phyloP scores from a whole-genome alignment of 75 land plant genomes.

The Pinus taeda region DNA sequence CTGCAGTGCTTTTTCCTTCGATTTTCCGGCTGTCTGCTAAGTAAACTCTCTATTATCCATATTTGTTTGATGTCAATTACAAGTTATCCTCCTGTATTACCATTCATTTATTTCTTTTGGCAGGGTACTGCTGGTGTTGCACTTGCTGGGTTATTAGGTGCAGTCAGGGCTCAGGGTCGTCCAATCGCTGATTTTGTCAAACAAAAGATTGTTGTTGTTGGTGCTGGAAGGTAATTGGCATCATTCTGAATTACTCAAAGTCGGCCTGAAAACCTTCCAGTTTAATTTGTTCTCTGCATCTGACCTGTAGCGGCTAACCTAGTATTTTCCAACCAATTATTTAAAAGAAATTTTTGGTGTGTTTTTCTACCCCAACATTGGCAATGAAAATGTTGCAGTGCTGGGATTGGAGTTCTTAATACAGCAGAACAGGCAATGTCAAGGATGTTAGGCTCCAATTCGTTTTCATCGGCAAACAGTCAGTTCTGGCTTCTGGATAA shows the following conservation, averaged over 20 bases:
- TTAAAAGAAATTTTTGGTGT: neutral
- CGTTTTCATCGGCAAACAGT: slow-evolving; percentile 17
- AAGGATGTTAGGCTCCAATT: slow-evolving; percentile 52
- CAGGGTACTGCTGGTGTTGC: slow-evolving; percentile 99
- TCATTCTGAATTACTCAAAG: neutral
- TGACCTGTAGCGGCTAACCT: neutral
- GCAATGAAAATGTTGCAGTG: slow-evolving; percentile 48
- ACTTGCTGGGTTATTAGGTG: slow-evolving; percentile 83
- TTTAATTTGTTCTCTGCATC: neutral
- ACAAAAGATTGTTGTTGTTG: slow-evolving; percentile 89
- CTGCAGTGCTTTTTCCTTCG: neutral
- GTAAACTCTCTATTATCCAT: neutral
- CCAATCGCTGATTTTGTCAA: slow-evolving; percentile 75
- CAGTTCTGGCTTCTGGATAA: slow-evolving; percentile 85
- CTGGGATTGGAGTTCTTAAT: slow-evolving; percentile 88
- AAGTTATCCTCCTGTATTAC: neutral
- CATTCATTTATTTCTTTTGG: slow-evolving; percentile 8
- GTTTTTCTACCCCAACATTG: neutral
- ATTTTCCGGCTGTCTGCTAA: neutral
- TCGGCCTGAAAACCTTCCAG: neutral
- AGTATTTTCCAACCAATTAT: neutral
- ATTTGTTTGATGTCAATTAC: neutral
- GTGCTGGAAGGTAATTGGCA: slow-evolving; percentile 82
- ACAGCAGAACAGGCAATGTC: slow-evolving; percentile 64
- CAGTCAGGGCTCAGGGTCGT: slow-evolving; percentile 88